Conservation (phyloP, 225 moss, liverwort and hornwort genomes). For the Pseudoscleropodium purum region DNA sequence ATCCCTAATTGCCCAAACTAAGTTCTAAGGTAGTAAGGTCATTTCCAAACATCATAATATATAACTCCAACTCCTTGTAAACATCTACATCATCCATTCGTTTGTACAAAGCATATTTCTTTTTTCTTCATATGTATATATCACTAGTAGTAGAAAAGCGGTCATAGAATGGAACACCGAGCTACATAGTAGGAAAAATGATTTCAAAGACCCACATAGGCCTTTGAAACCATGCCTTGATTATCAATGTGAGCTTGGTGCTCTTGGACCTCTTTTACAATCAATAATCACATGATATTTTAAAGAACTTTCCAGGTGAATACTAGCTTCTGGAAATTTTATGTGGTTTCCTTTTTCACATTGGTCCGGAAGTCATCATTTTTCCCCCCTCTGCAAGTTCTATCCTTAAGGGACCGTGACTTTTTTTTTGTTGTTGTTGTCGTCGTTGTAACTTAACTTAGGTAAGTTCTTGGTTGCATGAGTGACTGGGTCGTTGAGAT, state of each 20-base stretch:
- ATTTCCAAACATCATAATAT: background rate
- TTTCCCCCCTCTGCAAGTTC: background rate
- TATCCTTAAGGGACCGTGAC: background rate
- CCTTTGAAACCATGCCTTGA: background rate
- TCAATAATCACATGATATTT: rapidly evolving
- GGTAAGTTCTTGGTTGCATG: background rate
- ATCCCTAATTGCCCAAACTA: rapidly evolving
- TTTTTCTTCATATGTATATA: background rate
- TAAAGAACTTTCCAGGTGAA: background rate
- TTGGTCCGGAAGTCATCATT: too few species aligned
- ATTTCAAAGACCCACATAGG: background rate
- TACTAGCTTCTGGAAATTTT: too few species aligned
- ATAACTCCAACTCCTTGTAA: background rate
- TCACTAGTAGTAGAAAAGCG: background rate
- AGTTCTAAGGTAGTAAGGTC: background rate
- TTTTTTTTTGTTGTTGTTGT: too few species aligned
- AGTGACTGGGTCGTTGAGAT: background rate
- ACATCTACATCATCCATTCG: background rate
- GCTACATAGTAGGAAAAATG: too few species aligned
- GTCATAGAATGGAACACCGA: background rate
- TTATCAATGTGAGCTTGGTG: background rate
- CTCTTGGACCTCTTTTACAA: background rate
- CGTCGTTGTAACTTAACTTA: background rate
- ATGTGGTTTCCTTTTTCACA: too few species aligned
- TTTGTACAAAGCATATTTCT: background rate